phyloP scores from a whole-genome alignment of 2,329 filamentous ascomycete species.

The Trichoderma koningiopsis region DNA sequence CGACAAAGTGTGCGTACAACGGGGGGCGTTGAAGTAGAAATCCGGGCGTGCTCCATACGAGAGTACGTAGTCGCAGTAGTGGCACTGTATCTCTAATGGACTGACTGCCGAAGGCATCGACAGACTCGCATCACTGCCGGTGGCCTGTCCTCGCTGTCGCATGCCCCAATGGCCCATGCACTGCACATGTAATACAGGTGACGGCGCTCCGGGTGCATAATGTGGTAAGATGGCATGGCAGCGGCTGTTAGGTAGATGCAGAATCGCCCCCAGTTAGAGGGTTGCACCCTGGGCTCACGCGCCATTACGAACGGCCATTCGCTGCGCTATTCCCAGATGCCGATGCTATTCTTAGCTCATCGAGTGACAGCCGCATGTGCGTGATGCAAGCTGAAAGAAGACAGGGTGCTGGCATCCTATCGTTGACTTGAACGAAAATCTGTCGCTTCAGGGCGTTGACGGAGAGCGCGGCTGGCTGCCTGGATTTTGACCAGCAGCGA shows the following conservation, averaged over 20 bases:
- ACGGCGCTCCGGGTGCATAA: background rate
- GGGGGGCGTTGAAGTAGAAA: background rate
- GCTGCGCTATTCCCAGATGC: background rate
- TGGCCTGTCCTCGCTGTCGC: background rate
- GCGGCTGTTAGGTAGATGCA: conserved; percentile 5
- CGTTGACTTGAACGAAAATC: background rate
- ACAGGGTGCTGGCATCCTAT: background rate
- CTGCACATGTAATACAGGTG: background rate
- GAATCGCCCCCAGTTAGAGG: background rate
- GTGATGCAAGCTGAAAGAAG: conserved; percentile 17
- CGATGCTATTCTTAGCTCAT: conserved; percentile 22
- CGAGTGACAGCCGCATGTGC: conserved; percentile 11
- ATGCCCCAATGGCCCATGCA: background rate
- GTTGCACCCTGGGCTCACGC: conserved; percentile 19
- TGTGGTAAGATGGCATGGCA: conserved; percentile 11
- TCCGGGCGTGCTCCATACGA: background rate
- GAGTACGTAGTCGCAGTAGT: background rate
- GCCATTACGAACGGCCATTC: conserved; percentile 2
- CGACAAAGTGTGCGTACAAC: background rate
- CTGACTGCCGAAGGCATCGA: conserved; percentile 4
- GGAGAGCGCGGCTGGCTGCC: conserved; percentile 8
- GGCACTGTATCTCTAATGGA: background rate
- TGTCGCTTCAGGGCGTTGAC: background rate
- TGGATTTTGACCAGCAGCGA: background rate
- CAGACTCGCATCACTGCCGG: background rate